A percentile compares a stretch with the other conserved stretches of the same genome.
These are phyloP conservation scores for Boletus smithii DNA, from an alignment of 1,284 basidiomycete genomes.

Conservation along the genomic window DNA sequence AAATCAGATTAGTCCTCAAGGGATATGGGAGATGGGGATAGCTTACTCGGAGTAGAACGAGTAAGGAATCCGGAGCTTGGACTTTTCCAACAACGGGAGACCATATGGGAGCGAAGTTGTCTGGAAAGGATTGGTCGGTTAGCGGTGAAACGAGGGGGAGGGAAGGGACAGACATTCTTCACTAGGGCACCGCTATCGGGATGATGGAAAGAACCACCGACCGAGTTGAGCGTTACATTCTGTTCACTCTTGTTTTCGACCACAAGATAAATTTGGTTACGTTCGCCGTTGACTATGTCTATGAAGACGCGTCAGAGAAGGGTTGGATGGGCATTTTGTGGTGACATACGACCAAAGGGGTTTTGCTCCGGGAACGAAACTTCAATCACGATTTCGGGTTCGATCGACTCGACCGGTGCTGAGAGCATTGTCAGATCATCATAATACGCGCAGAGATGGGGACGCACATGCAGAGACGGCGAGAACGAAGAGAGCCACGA, in stretches of 20 bases:
- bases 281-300: constrained; percentile 88
- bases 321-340: not conserved
- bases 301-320: constrained; percentile 9
- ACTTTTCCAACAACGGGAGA: constrained; percentile 57
- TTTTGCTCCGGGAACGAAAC: constrained; percentile 76
- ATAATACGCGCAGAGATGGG: not conserved
- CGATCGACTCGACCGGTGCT: constrained; percentile 25
- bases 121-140: constrained; percentile 36
- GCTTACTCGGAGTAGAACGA: constrained; percentile 82
- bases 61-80: constrained; percentile 73
- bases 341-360: constrained; percentile 74
- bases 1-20: constrained; percentile 16
- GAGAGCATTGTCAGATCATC: constrained; percentile 6
- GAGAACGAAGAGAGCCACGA: constrained; percentile 22
- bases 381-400: constrained; percentile 57
- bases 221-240: constrained; percentile 71
- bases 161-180: constrained; percentile 62
- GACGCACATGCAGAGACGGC: constrained; percentile 27
- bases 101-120: constrained; percentile 62
- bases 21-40: constrained; percentile 1
- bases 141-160: not conserved
- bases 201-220: constrained; percentile 73
- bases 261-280: constrained; percentile 63
- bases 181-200: constrained; percentile 63
- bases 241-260: constrained; percentile 75